Evolutionary conservation across 129 eudicot genomes (phyloP).

Genomic region (Centella asiatica): DNA sequence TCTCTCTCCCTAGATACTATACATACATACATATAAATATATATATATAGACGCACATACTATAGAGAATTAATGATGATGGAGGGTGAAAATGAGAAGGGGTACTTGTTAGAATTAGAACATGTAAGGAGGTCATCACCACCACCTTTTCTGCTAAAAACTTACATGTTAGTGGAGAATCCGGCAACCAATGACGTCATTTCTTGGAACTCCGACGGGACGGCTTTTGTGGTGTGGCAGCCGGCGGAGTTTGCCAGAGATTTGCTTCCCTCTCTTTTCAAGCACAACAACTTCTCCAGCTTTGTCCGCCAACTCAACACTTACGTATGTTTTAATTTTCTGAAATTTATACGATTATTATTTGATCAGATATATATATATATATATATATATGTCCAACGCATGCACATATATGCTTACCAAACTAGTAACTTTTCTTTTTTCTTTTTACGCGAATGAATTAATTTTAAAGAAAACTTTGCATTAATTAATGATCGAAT

Average conservation of each 20-base stretch:
- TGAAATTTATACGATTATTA: too few relatives aligned
- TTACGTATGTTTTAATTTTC: slow-evolving; percentile 76
- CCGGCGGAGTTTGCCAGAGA: slow-evolving; percentile 90
- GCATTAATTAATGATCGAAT: too few relatives aligned
- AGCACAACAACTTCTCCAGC: slow-evolving; percentile 93
- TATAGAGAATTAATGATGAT: too few relatives aligned
- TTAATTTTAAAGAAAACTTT: too few relatives aligned
- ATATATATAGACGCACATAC: neutral
- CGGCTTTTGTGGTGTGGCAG: slow-evolving; percentile 86
- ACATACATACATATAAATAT: neutral
- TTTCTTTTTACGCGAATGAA: too few relatives aligned
- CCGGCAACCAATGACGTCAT: slow-evolving; percentile 59
- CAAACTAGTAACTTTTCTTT: too few relatives aligned
- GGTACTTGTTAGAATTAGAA: slow-evolving; percentile 6
- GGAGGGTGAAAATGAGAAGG: slow-evolving; percentile 19
- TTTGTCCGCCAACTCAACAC: slow-evolving; percentile 93
- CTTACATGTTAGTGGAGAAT: slow-evolving; percentile 86
- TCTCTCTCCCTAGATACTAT: neutral
- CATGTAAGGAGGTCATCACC: slow-evolving; percentile 47
- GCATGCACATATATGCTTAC: too few relatives aligned
- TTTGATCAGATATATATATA: too few relatives aligned
- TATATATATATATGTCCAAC: too few relatives aligned
- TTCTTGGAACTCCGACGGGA: slow-evolving; percentile 77
- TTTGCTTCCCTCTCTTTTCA: slow-evolving; percentile 78
- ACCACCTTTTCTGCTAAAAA: slow-evolving; percentile 78